Evolutionary conservation across 208 protist genomes (phyloP).

Genomic region (Trypanosoma congolense): DNA sequence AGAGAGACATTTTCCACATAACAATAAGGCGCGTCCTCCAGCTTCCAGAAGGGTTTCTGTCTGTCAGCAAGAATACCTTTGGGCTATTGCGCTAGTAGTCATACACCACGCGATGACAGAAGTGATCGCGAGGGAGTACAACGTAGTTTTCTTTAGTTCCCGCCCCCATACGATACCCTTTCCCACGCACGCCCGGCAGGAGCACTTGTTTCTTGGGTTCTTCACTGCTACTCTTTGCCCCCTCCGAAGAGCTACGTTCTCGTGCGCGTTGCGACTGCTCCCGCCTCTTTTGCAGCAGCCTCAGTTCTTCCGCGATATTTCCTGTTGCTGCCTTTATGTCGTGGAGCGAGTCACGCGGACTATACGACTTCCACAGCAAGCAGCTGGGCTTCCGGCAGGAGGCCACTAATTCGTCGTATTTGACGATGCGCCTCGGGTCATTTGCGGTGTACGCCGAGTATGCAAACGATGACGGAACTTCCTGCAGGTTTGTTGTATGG

Average conservation of each 20-base stretch:
- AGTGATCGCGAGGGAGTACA: conserved; percentile 62
- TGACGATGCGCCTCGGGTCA: conserved; percentile 48
- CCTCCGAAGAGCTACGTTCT: conserved; percentile 5
- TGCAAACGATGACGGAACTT: conserved; percentile 56
- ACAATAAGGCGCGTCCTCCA: too few relatives aligned
- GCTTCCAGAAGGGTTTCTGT: too few relatives aligned
- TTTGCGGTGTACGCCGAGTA: conserved; percentile 66
- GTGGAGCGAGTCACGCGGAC: conserved; percentile 25
- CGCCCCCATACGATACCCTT: conserved; percentile 48
- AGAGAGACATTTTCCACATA: too few relatives aligned
- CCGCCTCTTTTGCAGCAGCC: conserved; percentile 41
- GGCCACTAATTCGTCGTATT: conserved; percentile 47
- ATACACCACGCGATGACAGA: conserved; percentile 49
- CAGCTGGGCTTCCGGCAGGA: conserved; percentile 42
- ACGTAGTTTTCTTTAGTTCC: conserved; percentile 45
- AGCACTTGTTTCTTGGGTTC: conserved; percentile 21
- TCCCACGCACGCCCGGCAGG: conserved; percentile 48
- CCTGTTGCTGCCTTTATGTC: conserved; percentile 3
- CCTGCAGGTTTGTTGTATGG: conserved; percentile 51
- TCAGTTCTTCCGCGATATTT: conserved; percentile 34
- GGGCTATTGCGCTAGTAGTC: conserved; percentile 29
- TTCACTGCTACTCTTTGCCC: conserved; percentile 5
- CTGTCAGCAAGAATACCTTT: too few relatives aligned
- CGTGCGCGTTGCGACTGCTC: conserved; percentile 26
- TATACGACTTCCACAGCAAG: conserved; percentile 53